Percentiles rank a stretch among this genome's conserved stretches.
Conservation (phyloP, 1,284 basidiomycete species). For the Puccinia brachypodii region DNA sequence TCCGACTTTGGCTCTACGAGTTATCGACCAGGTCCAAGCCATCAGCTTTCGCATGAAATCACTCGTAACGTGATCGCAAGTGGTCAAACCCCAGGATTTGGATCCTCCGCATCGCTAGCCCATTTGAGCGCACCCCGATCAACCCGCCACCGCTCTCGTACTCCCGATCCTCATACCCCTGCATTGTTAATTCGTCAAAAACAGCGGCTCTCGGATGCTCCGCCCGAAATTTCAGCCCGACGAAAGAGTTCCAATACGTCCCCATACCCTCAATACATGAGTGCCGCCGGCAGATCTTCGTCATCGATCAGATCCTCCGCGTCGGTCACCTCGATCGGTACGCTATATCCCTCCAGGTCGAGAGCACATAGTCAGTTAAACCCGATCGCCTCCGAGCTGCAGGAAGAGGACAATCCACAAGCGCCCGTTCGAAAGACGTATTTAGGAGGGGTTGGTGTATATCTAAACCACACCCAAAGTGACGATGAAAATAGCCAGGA, state of each 20-base stretch:
- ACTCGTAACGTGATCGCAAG: not conserved
- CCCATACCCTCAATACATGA: constrained; percentile 6
- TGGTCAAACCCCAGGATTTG: not conserved
- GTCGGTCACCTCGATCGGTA: not conserved
- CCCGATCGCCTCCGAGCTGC: not conserved
- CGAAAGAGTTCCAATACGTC: not conserved
- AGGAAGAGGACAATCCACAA: not conserved
- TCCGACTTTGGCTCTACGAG: constrained; percentile 23
- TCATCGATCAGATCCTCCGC: constrained; percentile 13
- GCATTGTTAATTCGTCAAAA: constrained; percentile 27
- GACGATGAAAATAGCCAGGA: constrained; percentile 14
- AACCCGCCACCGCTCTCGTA: constrained; percentile 2
- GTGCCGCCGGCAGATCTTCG: constrained; percentile 10
- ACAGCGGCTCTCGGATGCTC: not conserved
- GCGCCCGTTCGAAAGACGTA: constrained; percentile 27
- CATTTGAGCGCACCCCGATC: not conserved
- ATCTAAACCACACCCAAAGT: constrained; percentile 17
- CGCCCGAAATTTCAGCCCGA: not conserved
- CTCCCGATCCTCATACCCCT: constrained; percentile 9
- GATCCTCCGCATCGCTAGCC: constrained; percentile 23
- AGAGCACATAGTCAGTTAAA: constrained; percentile 23
- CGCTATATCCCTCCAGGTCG: constrained; percentile 1
- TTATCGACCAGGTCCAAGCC: constrained; percentile 1
- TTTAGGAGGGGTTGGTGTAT: constrained; percentile 38
- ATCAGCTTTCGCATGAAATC: not conserved